These are phyloP conservation scores for Sodiomyces alkalinus DNA, from an alignment of 2,329 filamentous ascomycete species.

Conservation along the genomic window DNA sequence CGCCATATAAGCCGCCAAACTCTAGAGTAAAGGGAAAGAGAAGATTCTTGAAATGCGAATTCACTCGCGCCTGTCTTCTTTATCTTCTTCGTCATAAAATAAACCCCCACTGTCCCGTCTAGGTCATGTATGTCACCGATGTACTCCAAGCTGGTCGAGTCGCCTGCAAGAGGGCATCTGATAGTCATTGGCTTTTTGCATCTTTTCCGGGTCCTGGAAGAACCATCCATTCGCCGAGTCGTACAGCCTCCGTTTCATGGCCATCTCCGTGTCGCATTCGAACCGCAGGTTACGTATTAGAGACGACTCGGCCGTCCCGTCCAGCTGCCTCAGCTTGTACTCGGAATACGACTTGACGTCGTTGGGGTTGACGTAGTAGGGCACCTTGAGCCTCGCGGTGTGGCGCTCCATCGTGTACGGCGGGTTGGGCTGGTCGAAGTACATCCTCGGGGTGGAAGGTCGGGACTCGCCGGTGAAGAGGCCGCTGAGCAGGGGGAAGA, in stretches of 20 bases:
- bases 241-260: slow-evolving; percentile 47
- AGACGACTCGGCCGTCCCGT: slow-evolving; percentile 59
- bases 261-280: slow-evolving; percentile 62
- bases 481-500: slow-evolving; percentile 70
- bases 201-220: slow-evolving; percentile 63
- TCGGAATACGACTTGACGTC: slow-evolving; percentile 59
- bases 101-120: too few species aligned
- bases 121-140: slow-evolving; percentile 5
- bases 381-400: slow-evolving; percentile 54
- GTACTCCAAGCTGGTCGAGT: slow-evolving; percentile 26
- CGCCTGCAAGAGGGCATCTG: slow-evolving; percentile 37
- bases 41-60: too few species aligned
- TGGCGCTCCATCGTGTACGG: slow-evolving; percentile 63
- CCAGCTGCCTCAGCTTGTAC: slow-evolving; percentile 58
- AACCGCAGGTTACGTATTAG: slow-evolving; percentile 52
- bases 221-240: slow-evolving; percentile 83
- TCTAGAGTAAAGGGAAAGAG: too few species aligned
- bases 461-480: slow-evolving; percentile 48
- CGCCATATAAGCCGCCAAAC: too few species aligned
- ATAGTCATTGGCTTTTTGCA: slow-evolving; percentile 49
- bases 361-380: slow-evolving; percentile 72
- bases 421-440: slow-evolving; percentile 55
- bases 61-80: too few species aligned
- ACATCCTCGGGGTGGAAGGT: slow-evolving; percentile 50
- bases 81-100: too few species aligned